Base-by-base conservation (phyloP, 257 asterid species). In the Solanum rostratum region DNA sequence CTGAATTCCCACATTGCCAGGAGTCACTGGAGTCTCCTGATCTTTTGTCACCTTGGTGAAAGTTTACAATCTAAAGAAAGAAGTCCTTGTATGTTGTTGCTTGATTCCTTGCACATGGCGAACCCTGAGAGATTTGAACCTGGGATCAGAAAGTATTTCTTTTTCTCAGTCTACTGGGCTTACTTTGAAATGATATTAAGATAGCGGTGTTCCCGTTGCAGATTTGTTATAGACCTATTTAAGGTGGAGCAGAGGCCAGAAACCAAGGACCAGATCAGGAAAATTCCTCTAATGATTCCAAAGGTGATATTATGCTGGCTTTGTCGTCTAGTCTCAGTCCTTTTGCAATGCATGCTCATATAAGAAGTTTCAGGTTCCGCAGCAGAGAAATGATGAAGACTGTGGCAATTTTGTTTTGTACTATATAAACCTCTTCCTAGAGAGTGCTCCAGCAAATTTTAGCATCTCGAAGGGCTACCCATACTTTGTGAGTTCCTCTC, bases 11-110 rank as follows among this genome's bases (percentile, higher is more conserved):
- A 54, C 85, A 79, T 45, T 80, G 66, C 55, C 84, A 94, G 97
- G 98, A 79, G 90, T 52, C 98, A 93, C 86, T 94, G 98, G 98
- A 90, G 87, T 90, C 98, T 94, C 59, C 88, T 94, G 68, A 94
- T 94, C 89, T 88, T 93, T 53, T 94, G 98, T 83, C 90, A 94
- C 88, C 87, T 94, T 55, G 95, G 92, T 45, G 92, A 91, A 87
- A 85, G 88, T 63, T 80, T 65, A 45, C 84, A 83, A 50, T 88
- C 94, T 39, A 78, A 87, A 41, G 71, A 70, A 39, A 71, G 78
- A 29, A 87, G 85, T 53, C 95, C 89, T 3, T 94, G 97, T 88
- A 91, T 94, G 92, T 85, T 94, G 90, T 84, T 94, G 87, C 89
- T 94, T 50, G 97, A 93, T 87, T 94, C 98, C 39, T 83, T 94